Conservation (phyloP, 306 rosid species). For the Dalbergia oliveri region DNA sequence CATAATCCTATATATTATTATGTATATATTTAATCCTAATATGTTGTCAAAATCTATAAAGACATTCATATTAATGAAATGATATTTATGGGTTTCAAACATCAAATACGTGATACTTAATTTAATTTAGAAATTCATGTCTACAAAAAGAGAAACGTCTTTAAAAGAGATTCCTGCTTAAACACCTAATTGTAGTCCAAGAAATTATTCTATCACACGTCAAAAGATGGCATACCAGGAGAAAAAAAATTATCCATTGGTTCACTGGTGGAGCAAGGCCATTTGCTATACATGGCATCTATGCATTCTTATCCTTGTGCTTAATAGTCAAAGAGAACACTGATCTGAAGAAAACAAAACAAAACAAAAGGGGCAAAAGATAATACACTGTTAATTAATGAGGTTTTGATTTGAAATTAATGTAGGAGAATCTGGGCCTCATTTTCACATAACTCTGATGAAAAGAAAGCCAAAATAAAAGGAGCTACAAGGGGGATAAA, state of each 20-base stretch:
- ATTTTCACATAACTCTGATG: constrained; percentile 44
- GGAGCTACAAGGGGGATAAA: constrained; percentile 47
- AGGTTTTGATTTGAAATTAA: constrained; percentile 50
- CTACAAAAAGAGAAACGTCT: too few species aligned
- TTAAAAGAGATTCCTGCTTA: too few species aligned
- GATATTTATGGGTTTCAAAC: background rate
- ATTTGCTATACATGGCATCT: constrained; percentile 7
- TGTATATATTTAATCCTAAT: background rate
- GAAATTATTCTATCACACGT: too few species aligned
- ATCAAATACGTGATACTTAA: too few species aligned
- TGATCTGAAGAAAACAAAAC: constrained; percentile 25
- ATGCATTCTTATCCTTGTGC: constrained; percentile 25
- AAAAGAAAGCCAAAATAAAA: constrained; percentile 50
- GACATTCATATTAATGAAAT: background rate
- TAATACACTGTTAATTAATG: constrained; percentile 41
- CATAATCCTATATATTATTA: background rate
- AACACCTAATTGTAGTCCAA: too few species aligned
- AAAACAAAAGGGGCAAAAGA: constrained; percentile 24
- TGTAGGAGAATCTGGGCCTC: constrained; percentile 51
- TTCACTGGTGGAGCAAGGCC: constrained; percentile 1
- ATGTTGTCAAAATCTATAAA: constrained; percentile 11
- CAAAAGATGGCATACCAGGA: too few species aligned
- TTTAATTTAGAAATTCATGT: too few species aligned
- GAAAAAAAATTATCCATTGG: background rate
- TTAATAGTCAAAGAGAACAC: constrained; percentile 31